A percentile compares a stretch with the other conserved stretches of the same genome.
Evolutionary conservation across 345 rosid species (phyloP).

Genomic region (Rhodomyrtus tomentosa): DNA sequence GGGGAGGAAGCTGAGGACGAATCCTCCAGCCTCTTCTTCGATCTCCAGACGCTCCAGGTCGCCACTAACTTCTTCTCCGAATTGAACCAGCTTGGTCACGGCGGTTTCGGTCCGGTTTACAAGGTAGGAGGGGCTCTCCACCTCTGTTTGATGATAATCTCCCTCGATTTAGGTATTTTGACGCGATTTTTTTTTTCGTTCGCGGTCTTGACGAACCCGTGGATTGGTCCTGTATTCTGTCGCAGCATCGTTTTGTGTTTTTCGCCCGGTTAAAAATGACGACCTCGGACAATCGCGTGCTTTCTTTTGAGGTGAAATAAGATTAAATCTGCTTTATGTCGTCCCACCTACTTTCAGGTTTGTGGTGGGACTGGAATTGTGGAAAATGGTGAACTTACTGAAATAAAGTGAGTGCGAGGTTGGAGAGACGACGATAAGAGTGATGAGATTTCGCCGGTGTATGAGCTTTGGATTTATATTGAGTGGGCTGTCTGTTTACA

Average conservation of each 20-base stretch:
- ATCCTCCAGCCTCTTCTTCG: conserved; percentile 39
- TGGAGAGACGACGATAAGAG: not conserved
- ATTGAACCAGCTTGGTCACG: conserved; percentile 65
- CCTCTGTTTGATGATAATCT: not conserved
- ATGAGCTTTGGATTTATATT: not conserved
- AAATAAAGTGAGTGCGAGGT: not conserved
- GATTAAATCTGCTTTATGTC: not conserved
- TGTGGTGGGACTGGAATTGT: not conserved
- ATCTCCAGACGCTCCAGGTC: conserved; percentile 42
- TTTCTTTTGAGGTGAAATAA: not conserved
- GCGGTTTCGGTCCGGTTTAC: conserved; percentile 91
- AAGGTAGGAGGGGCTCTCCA: conserved; percentile 22
- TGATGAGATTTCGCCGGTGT: not conserved
- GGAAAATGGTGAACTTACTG: not conserved
- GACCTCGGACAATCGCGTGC: not conserved
- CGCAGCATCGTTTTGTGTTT: not conserved
- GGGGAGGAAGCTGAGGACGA: conserved; percentile 10
- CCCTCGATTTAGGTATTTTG: not conserved
- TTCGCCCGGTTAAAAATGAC: not conserved
- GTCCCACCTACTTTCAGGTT: not conserved
- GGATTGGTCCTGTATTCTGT: not conserved
- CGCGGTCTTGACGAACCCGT: not conserved
- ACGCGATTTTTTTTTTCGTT: not conserved
- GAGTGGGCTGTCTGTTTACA: not conserved
- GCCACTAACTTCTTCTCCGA: conserved; percentile 81